A percentile compares a stretch with the other conserved stretches of the same genome.
phyloP scores from a whole-genome alignment of 129 eudicot species.

The Deinandra increscens region DNA sequence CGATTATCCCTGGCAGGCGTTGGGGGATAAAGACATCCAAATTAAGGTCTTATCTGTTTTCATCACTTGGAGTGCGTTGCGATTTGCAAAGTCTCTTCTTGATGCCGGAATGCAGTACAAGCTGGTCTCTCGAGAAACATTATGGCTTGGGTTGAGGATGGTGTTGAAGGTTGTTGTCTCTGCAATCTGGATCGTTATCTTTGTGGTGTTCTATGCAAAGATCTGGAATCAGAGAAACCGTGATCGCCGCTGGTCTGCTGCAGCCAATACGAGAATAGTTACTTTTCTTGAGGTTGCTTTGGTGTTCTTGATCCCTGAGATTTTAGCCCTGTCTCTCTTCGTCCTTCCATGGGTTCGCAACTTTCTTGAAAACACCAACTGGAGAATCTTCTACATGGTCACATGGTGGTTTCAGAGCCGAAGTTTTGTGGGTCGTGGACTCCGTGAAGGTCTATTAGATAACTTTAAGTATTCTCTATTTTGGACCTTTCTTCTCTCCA shows the following conservation, averaged over 20 bases:
- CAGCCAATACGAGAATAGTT: conserved; percentile 41
- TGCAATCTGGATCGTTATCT: conserved; percentile 57
- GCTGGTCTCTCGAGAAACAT: conserved; percentile 71
- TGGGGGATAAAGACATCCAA: conserved; percentile 52
- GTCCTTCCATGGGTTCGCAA: conserved; percentile 74
- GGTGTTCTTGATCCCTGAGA: conserved; percentile 59
- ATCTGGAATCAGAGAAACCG: conserved; percentile 56
- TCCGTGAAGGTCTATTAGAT: conserved; percentile 80
- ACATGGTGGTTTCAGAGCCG: conserved; percentile 93
- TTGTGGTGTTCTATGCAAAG: conserved; percentile 59
- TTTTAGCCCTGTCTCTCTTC: conserved; percentile 57
- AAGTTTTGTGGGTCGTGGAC: conserved; percentile 82
- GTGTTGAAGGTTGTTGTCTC: conserved; percentile 55
- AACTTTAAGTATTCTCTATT: conserved; percentile 67
- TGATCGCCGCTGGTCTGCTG: conserved; percentile 46
- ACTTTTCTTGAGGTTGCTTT: conserved; percentile 56
- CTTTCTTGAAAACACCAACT: conserved; percentile 71
- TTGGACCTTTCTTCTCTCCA: conserved; percentile 78
- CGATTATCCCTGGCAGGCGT: conserved; percentile 68
- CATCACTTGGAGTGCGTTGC: conserved; percentile 72
- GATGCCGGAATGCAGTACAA: conserved; percentile 73
- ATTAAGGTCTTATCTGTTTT: conserved; percentile 65
- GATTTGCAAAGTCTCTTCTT: conserved; percentile 59
- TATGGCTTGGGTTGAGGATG: conserved; percentile 67
- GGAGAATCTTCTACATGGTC: conserved; percentile 62